phyloP scores from a whole-genome alignment of 1,139 yeast genomes.

The Eremothecium gossypii region DNA sequence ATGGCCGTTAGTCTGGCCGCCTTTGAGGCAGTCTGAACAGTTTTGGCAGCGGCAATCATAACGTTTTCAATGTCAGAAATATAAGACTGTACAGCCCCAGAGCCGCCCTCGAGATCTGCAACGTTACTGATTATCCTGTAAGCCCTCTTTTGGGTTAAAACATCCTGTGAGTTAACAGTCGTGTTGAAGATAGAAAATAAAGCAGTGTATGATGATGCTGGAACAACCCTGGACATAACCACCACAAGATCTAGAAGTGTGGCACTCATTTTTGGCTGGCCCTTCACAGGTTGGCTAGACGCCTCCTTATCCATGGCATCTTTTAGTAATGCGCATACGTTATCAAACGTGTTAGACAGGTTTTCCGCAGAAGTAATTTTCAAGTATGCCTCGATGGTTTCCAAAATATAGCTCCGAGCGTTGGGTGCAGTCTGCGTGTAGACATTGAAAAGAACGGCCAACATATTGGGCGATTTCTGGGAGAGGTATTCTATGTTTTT shows the following conservation, averaged over 20 bases:
- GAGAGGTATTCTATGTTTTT: constrained; percentile 55
- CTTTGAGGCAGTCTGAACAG: constrained; percentile 66
- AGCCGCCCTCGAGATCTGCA: constrained; percentile 61
- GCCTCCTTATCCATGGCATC: constrained; percentile 62
- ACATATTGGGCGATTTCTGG: constrained; percentile 57
- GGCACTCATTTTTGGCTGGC: constrained; percentile 50
- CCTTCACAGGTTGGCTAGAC: constrained; percentile 18
- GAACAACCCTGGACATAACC: constrained; percentile 77
- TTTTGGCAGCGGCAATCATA: constrained; percentile 47
- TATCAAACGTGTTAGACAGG: constrained; percentile 67
- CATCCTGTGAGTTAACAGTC: constrained; percentile 51
- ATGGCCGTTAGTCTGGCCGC: constrained; percentile 72
- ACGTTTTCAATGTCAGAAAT: constrained; percentile 52
- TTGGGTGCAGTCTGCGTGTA: constrained; percentile 81
- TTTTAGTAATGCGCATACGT: constrained; percentile 71
- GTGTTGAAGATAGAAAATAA: constrained; percentile 68
- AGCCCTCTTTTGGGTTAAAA: constrained; percentile 79
- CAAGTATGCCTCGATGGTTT: constrained; percentile 74
- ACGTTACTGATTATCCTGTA: constrained; percentile 70
- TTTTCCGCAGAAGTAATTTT: constrained; percentile 62
- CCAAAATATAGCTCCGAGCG: constrained; percentile 73
- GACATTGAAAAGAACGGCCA: constrained; percentile 84
- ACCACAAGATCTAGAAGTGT: constrained; percentile 90
- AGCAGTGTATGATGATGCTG: constrained; percentile 59
- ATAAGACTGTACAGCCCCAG: constrained; percentile 41